A percentile compares a stretch with the other conserved stretches of the same genome.
These are phyloP conservation scores for Suillus variegatus DNA, from an alignment of 768 basidiomycete genomes.

Conservation along the genomic window DNA sequence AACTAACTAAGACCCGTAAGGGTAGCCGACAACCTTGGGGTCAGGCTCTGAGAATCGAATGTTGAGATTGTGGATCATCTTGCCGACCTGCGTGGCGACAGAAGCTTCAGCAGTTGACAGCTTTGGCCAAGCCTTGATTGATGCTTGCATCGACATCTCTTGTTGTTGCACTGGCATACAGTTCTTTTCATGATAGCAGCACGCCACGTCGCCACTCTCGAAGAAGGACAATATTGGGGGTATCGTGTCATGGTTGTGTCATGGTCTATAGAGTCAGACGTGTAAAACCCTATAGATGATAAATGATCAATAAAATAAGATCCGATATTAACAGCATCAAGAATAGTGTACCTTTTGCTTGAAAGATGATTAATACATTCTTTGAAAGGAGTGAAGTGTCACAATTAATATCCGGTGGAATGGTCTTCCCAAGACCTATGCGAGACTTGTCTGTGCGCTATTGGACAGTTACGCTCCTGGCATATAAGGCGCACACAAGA, in stretches of 20 bases:
- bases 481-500: too few species aligned
- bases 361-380: too few species aligned
- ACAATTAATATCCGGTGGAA: too few species aligned
- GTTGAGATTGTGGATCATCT: slow-evolving; percentile 41
- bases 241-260: slow-evolving; percentile 33
- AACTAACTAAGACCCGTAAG: slow-evolving; percentile 27
- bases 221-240: slow-evolving; percentile 37
- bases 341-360: too few species aligned
- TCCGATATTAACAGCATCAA: too few species aligned
- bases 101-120: slow-evolving; percentile 60
- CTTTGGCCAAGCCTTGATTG: slow-evolving; percentile 59
- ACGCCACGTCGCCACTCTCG: slow-evolving; percentile 51
- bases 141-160: slow-evolving; percentile 44
- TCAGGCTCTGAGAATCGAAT: slow-evolving; percentile 15
- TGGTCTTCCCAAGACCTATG: too few species aligned
- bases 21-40: slow-evolving; percentile 17
- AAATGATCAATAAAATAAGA: too few species aligned
- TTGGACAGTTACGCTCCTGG: too few species aligned
- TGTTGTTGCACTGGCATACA: slow-evolving; percentile 34
- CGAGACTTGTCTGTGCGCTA: too few species aligned
- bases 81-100: slow-evolving; percentile 54
- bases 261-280: too few species aligned
- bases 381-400: too few species aligned
- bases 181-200: slow-evolving; percentile 51
- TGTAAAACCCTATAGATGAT: too few species aligned